These are phyloP conservation scores for Populus simonii DNA, from an alignment of 345 rosid genomes.

Conservation along the genomic window DNA sequence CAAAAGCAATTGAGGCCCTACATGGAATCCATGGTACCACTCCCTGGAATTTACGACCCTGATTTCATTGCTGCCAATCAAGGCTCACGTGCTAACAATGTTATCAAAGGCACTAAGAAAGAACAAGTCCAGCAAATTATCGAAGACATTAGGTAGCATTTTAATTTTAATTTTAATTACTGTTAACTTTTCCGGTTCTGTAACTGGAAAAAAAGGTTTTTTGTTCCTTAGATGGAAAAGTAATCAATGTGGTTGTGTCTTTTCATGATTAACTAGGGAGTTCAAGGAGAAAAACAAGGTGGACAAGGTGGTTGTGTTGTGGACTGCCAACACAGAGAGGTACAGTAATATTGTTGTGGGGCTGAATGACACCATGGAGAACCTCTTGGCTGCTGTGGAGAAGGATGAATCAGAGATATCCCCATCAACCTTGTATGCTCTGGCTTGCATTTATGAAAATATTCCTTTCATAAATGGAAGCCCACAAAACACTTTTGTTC, in stretches of 20 bases:
- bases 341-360: slow-evolving; percentile 83
- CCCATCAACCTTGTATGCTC: slow-evolving; percentile 84
- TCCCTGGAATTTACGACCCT: slow-evolving; percentile 81
- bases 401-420: slow-evolving; percentile 87
- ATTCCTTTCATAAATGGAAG: slow-evolving; percentile 97
- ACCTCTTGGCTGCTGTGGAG: slow-evolving; percentile 77
- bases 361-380: slow-evolving; percentile 85
- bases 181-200: neutral
- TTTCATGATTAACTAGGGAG: slow-evolving; percentile 47
- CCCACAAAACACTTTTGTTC: slow-evolving; percentile 98
- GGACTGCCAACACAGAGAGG: slow-evolving; percentile 99
- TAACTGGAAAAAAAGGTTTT: neutral
- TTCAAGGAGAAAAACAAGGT: slow-evolving; percentile 82
- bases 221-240: neutral
- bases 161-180: neutral
- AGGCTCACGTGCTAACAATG: slow-evolving; percentile 83
- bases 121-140: slow-evolving; percentile 75
- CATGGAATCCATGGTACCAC: slow-evolving; percentile 93
- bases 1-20: slow-evolving; percentile 93
- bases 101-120: slow-evolving; percentile 80
- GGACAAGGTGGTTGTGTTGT: slow-evolving; percentile 83
- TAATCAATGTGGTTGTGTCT: neutral
- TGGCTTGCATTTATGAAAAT: slow-evolving; percentile 83
- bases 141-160: slow-evolving; percentile 75
- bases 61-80: slow-evolving; percentile 99